Evolutionary conservation across 768 basidiomycete species (phyloP), one percentile per base, ranked within the genome.

Genomic region (Serendipita indica): DNA sequence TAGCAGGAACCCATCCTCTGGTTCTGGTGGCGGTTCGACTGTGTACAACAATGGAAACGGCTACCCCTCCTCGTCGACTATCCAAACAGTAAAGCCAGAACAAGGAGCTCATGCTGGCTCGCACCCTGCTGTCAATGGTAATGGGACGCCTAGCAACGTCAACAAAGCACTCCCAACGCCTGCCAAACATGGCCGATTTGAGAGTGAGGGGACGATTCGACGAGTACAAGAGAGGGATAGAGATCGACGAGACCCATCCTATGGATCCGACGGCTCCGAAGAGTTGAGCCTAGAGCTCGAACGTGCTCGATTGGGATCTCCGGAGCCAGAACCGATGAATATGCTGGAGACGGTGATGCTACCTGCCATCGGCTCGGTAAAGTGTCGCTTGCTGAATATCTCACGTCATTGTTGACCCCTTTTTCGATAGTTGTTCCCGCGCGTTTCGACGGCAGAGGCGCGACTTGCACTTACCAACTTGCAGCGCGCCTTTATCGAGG

Each of bases 321-420:
- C 45, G 22, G 12, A 12, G 13, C 45, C 45, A 46, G 86, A 86
- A 27, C n/a, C n/a, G n/a, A n/a, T n/a, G n/a, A 83, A 87, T n/a
- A 94, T 98, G 83, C 75, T 98, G 34, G 92, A 96, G 66, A 90
- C 90, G 2, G 94, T 99, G 30, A 84, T 97, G 57, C 72, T 97
- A 28, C 96, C 96, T 22, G 92, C 92, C n/a, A 84, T 98, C 65
- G 89, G 92, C 41, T 93, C 89, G 62, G 94, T 97, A 64, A 70
- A 85, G 73, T 1, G 20, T 52, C 57, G 12, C n/a, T 22, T 54
- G 33, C 58, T 35, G 57, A 58, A 39, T 14, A 22, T 30, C 60
- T 35, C 14, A 14, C 22, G 12, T 46, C 45, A 16, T 46, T 27
- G 14, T 10, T 33, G 30, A 16, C 63, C 25, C 39, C 20, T 22